Evolutionary conservation across 139 green algal genomes (phyloP).

Genomic region (Pseudopediastrum boryanum): DNA sequence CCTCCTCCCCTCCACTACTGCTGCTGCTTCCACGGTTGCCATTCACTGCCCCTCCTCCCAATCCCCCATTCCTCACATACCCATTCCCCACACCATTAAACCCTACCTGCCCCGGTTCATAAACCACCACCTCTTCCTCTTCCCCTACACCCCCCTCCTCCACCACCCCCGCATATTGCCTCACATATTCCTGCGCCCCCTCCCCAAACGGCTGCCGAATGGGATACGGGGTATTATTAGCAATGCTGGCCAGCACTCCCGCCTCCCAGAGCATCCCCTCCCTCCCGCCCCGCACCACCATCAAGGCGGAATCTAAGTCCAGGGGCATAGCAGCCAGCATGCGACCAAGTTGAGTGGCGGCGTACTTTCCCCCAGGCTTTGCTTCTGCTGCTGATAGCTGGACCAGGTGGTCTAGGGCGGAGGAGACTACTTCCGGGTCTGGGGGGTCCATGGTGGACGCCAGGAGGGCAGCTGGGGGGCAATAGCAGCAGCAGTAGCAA

Average conservation of each 20-base stretch:
- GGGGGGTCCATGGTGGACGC: conserved; percentile 42
- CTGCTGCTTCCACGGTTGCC: background rate
- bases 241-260: conserved; percentile 30
- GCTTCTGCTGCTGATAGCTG: background rate
- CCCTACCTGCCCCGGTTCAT: background rate
- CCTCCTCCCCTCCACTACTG: background rate
- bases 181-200: conserved; percentile 1
- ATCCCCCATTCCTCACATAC: background rate
- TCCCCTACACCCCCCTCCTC: background rate
- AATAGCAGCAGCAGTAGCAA: background rate
- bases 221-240: conserved; percentile 42
- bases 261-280: conserved; percentile 32
- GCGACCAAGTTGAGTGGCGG: conserved; percentile 1
- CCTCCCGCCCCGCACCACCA: conserved; percentile 29
- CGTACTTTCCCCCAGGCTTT: background rate
- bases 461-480: conserved; percentile 39
- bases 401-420: conserved; percentile 28
- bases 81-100: background rate
- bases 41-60: background rate
- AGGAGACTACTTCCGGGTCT: background rate
- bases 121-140: background rate
- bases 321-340: conserved; percentile 44
- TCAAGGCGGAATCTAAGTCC: conserved; percentile 34
- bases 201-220: conserved; percentile 48
- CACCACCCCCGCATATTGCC: conserved; percentile 18